Conservation (phyloP, 805 yeast genomes). For the Wilhelminamyces savonicus region DNA sequence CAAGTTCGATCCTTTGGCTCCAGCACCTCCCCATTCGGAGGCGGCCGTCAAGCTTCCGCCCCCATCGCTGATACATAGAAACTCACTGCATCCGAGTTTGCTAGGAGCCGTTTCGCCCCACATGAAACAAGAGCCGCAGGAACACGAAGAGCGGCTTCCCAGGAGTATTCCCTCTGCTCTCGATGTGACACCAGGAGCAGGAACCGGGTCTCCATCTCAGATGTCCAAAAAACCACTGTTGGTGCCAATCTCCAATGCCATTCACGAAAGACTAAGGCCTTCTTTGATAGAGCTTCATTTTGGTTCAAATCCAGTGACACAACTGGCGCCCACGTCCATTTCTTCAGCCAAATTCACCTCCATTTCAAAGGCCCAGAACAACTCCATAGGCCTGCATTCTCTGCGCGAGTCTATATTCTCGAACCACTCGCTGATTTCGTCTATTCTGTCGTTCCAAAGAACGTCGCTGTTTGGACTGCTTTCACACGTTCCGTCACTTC, state of each 20-base stretch:
- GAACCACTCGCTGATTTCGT: constrained; percentile 29
- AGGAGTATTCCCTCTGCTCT: no score
- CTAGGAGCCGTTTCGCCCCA: no score
- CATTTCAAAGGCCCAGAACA: constrained; percentile 5
- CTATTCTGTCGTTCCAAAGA: constrained; percentile 20
- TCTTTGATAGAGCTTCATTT: constrained; percentile 28
- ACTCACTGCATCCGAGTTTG: constrained; percentile 3
- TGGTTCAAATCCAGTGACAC: constrained; percentile 5
- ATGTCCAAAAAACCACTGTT: constrained; percentile 9
- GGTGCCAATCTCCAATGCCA: constrained; percentile 10
- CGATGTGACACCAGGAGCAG: no score
- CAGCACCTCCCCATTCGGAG: constrained; percentile 20
- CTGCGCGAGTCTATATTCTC: constrained; percentile 28
- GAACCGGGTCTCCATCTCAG: no score
- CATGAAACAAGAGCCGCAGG: no score
- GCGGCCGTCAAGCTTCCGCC: constrained; percentile 13
- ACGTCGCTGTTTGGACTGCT: constrained; percentile 24
- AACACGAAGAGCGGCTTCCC: no score
- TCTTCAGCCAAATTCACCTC: constrained; percentile 3
- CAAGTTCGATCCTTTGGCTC: constrained; percentile 44
- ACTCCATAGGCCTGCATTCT: constrained; percentile 22
- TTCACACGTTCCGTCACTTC: no score
- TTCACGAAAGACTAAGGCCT: constrained; percentile 27
- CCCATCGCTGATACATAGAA: constrained; percentile 12
- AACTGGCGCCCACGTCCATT: constrained; percentile 1